Evolutionary conservation across 2,329 filamentous ascomycete genomes (phyloP), one percentile per base, ranked within the genome.

Genomic region (Pseudogymnoascus sp.): DNA sequence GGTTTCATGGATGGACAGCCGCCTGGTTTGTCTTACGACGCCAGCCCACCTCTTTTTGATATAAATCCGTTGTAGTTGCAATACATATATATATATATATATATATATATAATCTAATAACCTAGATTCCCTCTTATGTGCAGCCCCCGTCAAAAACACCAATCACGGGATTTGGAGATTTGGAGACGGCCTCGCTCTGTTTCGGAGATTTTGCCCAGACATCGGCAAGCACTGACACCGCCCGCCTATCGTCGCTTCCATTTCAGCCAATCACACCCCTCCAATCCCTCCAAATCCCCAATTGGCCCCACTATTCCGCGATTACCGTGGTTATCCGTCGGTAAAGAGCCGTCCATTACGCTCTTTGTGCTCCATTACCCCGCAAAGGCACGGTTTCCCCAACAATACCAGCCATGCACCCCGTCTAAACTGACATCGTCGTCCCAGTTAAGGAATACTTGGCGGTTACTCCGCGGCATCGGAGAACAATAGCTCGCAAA

Each of bases 271-370:
- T 54, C n/a, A 54, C 2, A 54, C 21, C n/a, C 4, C 10, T 5
- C 1, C 24, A 54, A 33, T 54, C 9, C 47, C 29, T 15, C 29
- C 57, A 59, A 17, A 39, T 59, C 57, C 37, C 57, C 57, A 59
- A 59, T 11, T 39, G 1, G 17, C 35, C 57, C 57, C 57, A 59
- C 8, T 24, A 10, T 39, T 39, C 35, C 21, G 8, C 21, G 17
- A 40, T 59, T 54, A 8, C 57, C 57, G 57, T 40, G 57, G 57
- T 26, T 59, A 59, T 59, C 57, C 57, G 57, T 59, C 57, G 57
- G 57, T 59, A 59, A 59, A 26, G 24, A 39, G 17, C 26, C 17
- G 7, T 39, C 33, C 33, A 59, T 59, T 26, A 59, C 33, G 4
- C 57, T 39, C 15, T 39, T 39, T 39, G 15, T 39, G 15, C 36